Evolutionary conservation across 495 filamentous ascomycete genomes (phyloP).

Genomic region (Letharia columbiana): DNA sequence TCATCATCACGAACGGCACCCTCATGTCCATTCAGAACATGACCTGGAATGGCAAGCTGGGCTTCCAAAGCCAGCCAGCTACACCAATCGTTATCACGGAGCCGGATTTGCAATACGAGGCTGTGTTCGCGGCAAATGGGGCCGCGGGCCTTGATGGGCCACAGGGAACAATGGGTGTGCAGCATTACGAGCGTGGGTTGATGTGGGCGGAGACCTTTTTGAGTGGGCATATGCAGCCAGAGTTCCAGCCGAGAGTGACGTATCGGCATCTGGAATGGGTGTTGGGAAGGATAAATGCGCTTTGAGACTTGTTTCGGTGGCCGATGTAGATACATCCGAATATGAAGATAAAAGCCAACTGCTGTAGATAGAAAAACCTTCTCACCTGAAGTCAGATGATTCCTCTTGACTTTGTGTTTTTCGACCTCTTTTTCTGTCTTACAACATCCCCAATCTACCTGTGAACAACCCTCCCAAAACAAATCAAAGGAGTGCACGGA

Average conservation of each 20-base stretch:
- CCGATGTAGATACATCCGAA: not conserved
- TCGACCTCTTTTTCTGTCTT: too few species aligned
- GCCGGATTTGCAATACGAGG: constrained; percentile 23
- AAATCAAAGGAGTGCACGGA: too few species aligned
- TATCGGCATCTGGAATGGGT: constrained; percentile 16
- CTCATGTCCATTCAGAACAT: constrained; percentile 73
- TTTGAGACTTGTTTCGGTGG: not conserved
- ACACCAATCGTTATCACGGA: constrained; percentile 16
- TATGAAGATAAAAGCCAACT: not conserved
- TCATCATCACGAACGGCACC: constrained; percentile 54
- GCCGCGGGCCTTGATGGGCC: not conserved
- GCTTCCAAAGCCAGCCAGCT: constrained; percentile 50
- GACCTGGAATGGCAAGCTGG: constrained; percentile 70
- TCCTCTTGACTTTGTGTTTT: not conserved
- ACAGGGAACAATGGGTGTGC: constrained; percentile 10
- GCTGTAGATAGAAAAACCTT: not conserved
- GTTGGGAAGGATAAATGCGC: not conserved
- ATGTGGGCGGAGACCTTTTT: constrained; percentile 13
- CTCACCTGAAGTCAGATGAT: not conserved
- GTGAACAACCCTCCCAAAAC: too few species aligned
- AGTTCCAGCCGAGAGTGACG: constrained; percentile 10
- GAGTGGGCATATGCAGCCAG: constrained; percentile 13
- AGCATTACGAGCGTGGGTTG: constrained; percentile 14
- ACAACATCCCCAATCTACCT: too few species aligned
- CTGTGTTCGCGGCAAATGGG: constrained; percentile 18